These are phyloP conservation scores for Przewalskia tangutica DNA, from an alignment of 257 asterid species.

Conservation along the genomic window DNA sequence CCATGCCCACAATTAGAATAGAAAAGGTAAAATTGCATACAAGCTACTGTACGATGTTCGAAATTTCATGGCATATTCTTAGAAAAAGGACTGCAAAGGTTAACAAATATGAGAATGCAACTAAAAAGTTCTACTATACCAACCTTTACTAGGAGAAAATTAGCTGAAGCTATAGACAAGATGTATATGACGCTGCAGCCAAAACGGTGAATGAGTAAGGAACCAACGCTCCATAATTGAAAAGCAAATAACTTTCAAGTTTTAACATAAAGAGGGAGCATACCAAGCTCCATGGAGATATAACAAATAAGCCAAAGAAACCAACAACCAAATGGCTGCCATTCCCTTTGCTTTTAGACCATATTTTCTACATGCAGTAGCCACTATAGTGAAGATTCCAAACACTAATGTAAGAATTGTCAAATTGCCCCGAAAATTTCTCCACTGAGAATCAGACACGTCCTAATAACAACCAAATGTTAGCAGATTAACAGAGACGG, in stretches of 20 bases:
- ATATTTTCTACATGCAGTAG: slow-evolving; percentile 34
- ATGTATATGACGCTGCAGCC: slow-evolving; percentile 61
- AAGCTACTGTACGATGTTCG: neutral
- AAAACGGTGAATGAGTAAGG: neutral
- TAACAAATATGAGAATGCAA: slow-evolving; percentile 1
- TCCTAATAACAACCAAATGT: slow-evolving; percentile 36
- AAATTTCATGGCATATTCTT: neutral
- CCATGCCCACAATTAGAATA: neutral
- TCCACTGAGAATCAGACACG: slow-evolving; percentile 89
- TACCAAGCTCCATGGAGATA: slow-evolving; percentile 96
- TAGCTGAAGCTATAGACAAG: slow-evolving; percentile 60
- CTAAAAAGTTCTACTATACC: slow-evolving; percentile 17
- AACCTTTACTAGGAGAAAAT: slow-evolving; percentile 84
- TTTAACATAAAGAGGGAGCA: neutral
- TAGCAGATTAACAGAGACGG: neutral
- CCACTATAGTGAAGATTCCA: slow-evolving; percentile 58
- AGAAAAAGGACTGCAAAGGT: neutral
- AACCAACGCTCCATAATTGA: neutral
- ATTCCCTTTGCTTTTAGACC: slow-evolving; percentile 71
- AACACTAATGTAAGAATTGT: slow-evolving; percentile 57
- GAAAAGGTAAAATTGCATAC: neutral
- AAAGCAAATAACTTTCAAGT: neutral
- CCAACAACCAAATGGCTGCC: slow-evolving; percentile 64
- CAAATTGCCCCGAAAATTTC: slow-evolving; percentile 81
- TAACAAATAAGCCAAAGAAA: slow-evolving; percentile 55